These are phyloP conservation scores for Ilex paraguariensis DNA, from an alignment of 305 asterid species.

Conservation along the genomic window DNA sequence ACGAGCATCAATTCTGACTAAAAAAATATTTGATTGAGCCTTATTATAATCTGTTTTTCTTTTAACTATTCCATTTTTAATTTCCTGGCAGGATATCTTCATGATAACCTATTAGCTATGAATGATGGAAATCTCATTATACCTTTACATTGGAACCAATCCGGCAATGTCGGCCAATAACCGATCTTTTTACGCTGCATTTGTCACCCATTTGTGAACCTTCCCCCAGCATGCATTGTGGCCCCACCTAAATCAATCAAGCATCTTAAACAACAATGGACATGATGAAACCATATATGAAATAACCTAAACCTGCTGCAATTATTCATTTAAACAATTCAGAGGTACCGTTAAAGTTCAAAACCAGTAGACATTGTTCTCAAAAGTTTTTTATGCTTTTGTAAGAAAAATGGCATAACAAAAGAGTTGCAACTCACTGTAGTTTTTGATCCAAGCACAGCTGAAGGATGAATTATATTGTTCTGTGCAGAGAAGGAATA, in stretches of 20 bases:
- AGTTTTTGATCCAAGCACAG: conserved; percentile 78
- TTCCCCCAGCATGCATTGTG: conserved; percentile 95
- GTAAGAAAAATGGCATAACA: conserved; percentile 9
- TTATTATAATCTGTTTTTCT: no score
- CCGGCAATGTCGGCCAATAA: conserved; percentile 97
- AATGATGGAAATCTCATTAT: conserved; percentile 1
- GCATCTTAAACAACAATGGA: conserved; percentile 3
- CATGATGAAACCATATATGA: neutral
- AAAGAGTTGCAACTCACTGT: conserved; percentile 57
- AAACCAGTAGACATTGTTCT: neutral
- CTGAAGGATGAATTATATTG: conserved; percentile 81
- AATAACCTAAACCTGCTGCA: neutral
- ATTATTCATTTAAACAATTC: neutral
- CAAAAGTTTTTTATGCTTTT: conserved; percentile 4
- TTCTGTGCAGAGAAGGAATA: conserved; percentile 80
- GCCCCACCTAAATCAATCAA: conserved; percentile 68
- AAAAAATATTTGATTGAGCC: no score
- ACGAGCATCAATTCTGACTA: no score
- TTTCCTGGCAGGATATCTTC: no score
- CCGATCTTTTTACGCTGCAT: conserved; percentile 94
- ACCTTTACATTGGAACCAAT: conserved; percentile 99
- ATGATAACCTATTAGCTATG: no score
- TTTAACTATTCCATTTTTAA: no score
- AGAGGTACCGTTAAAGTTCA: neutral
- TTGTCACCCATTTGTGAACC: conserved; percentile 96